phyloP scores from a whole-genome alignment of 202 grass and related monocot genomes.

The Digitaria exilis region DNA sequence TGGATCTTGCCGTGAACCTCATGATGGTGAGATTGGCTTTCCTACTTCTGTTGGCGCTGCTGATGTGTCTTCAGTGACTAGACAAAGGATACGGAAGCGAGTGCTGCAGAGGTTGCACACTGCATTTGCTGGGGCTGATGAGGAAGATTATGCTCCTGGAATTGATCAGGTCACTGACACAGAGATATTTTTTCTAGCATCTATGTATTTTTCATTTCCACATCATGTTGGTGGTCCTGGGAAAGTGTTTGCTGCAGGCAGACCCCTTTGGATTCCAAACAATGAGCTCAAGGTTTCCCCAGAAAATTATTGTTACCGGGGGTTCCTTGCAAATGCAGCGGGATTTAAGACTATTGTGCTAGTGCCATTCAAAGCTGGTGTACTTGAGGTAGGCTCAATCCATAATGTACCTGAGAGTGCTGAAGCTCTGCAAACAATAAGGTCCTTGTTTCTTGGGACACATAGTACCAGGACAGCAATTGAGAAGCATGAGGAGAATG shows the following conservation, averaged over 20 bases:
- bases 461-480: conserved; percentile 4
- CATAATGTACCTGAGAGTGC: conserved; percentile 63
- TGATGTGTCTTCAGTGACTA: conserved; percentile 44
- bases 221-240: conserved; percentile 74
- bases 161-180: conserved; percentile 92
- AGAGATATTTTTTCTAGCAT: conserved; percentile 94
- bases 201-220: conserved; percentile 97
- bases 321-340: conserved; percentile 65
- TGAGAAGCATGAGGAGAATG: conserved; percentile 65
- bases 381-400: conserved; percentile 91
- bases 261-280: conserved; percentile 79
- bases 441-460: conserved; percentile 64
- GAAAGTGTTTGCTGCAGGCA: conserved; percentile 62
- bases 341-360: conserved; percentile 85
- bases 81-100: conserved; percentile 56
- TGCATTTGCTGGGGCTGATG: conserved; percentile 65
- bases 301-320: conserved; percentile 84
- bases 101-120: conserved; percentile 74
- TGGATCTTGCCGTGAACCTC: conserved; percentile 78
- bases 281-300: conserved; percentile 51
- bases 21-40: conserved; percentile 50
- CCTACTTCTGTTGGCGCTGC: conserved; percentile 35
- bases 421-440: conserved; percentile 67
- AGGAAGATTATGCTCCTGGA: conserved; percentile 77
- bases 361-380: conserved; percentile 86